These are phyloP conservation scores for Diaporthe citriasiana DNA, from an alignment of 2,329 filamentous ascomycete species.

Conservation along the genomic window DNA sequence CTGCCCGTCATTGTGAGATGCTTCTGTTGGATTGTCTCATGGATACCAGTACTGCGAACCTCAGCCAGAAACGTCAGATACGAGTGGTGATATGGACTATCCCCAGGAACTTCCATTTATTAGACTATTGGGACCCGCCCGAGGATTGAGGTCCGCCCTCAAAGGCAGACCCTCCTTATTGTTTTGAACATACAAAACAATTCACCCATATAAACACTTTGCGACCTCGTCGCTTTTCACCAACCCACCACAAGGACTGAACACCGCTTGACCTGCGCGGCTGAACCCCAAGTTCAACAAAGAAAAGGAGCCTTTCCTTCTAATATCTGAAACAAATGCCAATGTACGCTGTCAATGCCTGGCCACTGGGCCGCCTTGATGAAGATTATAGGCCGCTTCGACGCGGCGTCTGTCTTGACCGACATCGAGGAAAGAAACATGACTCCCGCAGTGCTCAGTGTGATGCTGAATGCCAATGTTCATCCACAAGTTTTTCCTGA, in stretches of 20 bases:
- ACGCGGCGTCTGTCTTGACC: constrained; percentile 4
- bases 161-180: background rate
- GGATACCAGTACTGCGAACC: constrained; percentile 28
- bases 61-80: constrained; percentile 25
- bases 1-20: background rate
- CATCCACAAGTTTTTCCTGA: background rate
- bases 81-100: constrained; percentile 34
- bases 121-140: constrained; percentile 22
- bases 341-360: constrained; percentile 14
- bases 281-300: background rate
- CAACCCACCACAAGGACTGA: background rate
- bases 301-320: background rate
- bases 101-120: background rate
- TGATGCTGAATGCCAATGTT: constrained; percentile 3
- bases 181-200: constrained; percentile 16
- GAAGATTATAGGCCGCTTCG: constrained; percentile 17
- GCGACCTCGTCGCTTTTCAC: background rate
- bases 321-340: constrained; percentile 3
- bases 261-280: constrained; percentile 26
- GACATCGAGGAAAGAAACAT: background rate
- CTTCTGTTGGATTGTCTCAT: constrained; percentile 30
- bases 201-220: background rate
- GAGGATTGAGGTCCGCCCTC: background rate
- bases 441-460: background rate
- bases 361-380: background rate